Evolutionary conservation across 768 basidiomycete genomes (phyloP), one percentile per base, ranked within the genome.

Genomic region (Kwoniella mangroviensis): DNA sequence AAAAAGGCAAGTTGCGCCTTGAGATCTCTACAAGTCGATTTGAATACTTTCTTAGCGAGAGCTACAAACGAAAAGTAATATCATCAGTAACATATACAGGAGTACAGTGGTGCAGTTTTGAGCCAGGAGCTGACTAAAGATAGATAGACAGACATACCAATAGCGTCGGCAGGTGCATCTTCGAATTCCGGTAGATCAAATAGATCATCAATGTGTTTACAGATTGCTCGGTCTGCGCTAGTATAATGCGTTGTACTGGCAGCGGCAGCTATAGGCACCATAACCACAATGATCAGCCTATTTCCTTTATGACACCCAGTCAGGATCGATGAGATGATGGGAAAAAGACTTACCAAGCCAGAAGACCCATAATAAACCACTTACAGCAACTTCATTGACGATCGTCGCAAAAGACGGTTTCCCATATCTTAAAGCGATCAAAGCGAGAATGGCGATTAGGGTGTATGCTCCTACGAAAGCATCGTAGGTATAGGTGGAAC

Each of bases 391-490:
- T 41, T 73, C 68, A 15, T 19, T 40, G 11, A 62, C n/a, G 4
- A 74, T 7, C 21, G 45, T 63, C 17, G 63, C 53, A 1, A 56
- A 17, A 21, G 24, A 19, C 3, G 63, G 58, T 21, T 56, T 49
- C 19, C 60, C 58, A 13, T 19, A 11, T 53, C 63, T 40, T 41
- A 68, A 55, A 7, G 28, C 55, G 9, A 65, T 52, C 4, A 68
- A 40, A 42, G 63, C 49, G 12, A 60, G 58, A 5, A 75, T 12
- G 45, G 73, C 72, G 58, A 64, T 68, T n/a, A 75, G 19, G 21
- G 77, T 75, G 67, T 72, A 74, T 1, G 74, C 74, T 34, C 74
- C 77, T 28, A 74, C 67, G 54, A 78, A 78, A 40, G 74, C 75
- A 22, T 64, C 73, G 54, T 68, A 75, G 5, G 77, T 75, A 69